phyloP scores from a whole-genome alignment of 768 basidiomycete genomes.

The Podaxis carcinomalis region DNA sequence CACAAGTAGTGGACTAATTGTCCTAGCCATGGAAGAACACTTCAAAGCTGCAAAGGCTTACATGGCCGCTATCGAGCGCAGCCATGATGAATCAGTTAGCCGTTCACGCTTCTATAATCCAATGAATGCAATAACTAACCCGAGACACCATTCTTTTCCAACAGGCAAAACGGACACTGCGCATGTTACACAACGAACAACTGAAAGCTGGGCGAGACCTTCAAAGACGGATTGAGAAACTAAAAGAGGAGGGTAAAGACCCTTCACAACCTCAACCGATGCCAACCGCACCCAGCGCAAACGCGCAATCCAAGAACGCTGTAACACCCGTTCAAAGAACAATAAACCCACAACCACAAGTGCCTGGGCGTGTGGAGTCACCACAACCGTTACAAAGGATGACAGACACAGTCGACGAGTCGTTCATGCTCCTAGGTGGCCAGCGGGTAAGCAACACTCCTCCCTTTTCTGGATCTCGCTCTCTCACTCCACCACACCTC shows the following conservation, averaged over 20 bases:
- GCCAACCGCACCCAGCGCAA: constrained; percentile 23
- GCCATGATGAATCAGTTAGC: constrained; percentile 65
- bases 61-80: constrained; percentile 65
- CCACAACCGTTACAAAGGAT: constrained; percentile 31
- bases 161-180: constrained; percentile 74
- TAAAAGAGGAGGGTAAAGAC: constrained; percentile 74
- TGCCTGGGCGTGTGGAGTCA: constrained; percentile 37
- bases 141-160: constrained; percentile 3
- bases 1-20: constrained; percentile 58
- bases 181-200: constrained; percentile 74
- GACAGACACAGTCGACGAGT: constrained; percentile 73
- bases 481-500: background rate
- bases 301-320: constrained; percentile 22
- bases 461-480: constrained; percentile 4
- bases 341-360: constrained; percentile 24
- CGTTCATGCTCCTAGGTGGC: constrained; percentile 80
- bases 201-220: constrained; percentile 66
- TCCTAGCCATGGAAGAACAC: constrained; percentile 73
- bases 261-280: constrained; percentile 67
- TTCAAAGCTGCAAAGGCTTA: constrained; percentile 75
- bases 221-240: constrained; percentile 64
- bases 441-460: constrained; percentile 52
- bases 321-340: constrained; percentile 14
- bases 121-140: constrained; percentile 4
- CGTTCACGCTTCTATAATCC: constrained; percentile 10